A percentile compares a stretch with the other conserved stretches of the same genome.
These are phyloP conservation scores for Leucocoprinus sp. DNA, from an alignment of 768 basidiomycete genomes.

Conservation along the genomic window DNA sequence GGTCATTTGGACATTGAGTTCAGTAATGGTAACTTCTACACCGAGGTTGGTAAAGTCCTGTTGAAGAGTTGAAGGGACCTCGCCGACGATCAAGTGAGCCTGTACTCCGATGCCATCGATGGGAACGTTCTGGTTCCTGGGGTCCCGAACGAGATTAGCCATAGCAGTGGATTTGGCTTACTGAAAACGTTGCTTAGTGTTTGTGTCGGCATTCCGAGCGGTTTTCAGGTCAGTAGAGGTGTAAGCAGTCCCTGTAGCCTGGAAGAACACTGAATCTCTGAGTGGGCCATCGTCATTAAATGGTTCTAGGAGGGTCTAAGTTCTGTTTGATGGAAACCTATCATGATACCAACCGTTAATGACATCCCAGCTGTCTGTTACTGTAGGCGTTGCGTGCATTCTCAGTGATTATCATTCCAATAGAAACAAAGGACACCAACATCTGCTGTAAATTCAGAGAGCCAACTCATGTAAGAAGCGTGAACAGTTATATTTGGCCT, in stretches of 20 bases:
- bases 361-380: constrained; percentile 43
- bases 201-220: constrained; percentile 47
- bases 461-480: neutral
- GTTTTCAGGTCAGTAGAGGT: constrained; percentile 43
- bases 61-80: constrained; percentile 39
- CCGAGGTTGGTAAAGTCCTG: constrained; percentile 51
- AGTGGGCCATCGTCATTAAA: constrained; percentile 57
- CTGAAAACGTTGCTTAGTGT: too few species aligned
- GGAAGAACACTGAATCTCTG: constrained; percentile 45
- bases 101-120: constrained; percentile 54
- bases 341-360: constrained; percentile 36
- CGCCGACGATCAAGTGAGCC: constrained; percentile 48
- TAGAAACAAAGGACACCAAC: constrained; percentile 10
- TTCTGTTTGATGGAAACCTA: neutral
- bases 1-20: constrained; percentile 53
- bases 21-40: constrained; percentile 57
- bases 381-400: neutral
- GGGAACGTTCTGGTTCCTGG: constrained; percentile 57
- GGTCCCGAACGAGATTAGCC: constrained; percentile 65
- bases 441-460: constrained; percentile 1
- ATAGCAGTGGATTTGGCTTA: too few species aligned
- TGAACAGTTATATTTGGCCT: constrained; percentile 34
- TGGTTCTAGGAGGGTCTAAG: constrained; percentile 32
- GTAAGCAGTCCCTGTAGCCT: constrained; percentile 39
- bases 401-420: neutral